Evolutionary conservation across 345 rosid genomes (phyloP), one percentile per base, ranked within the genome.

Genomic region (Pistacia atlantica): DNA sequence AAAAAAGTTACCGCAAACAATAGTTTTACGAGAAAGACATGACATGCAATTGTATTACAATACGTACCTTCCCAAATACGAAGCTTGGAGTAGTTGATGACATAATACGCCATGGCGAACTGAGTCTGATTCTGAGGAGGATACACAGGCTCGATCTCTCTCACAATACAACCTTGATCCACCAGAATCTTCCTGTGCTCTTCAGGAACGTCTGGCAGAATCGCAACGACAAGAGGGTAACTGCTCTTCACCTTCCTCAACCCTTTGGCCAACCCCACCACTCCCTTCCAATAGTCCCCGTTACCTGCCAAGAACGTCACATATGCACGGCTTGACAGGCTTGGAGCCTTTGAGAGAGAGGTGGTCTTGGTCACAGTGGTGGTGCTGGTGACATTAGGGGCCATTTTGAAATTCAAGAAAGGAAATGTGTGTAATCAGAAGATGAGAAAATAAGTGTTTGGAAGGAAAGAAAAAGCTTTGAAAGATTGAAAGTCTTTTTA

Each of bases 211-310:
- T 42, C 45, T 4, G 45, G 45, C 45, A 42, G 6, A 14, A 55
- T 55, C 8, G 18, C 48, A 10, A 16, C 45, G 63, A 56, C 51
- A 37, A 70, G 45, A 42, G 45, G 45, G 25, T 91, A 86, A 82
- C 70, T 83, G 78, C 90, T 88, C 55, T 73, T 80, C 0, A 42
- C 85, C 75, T 87, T 90, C 74, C 87, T 86, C 33, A 91, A 74
- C 0, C 97, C 97, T 82, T 91, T 91, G 59, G 90, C 97, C 37
- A 91, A 66, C 37, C 97, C 94, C 10, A 91, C 89, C 51, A 91
- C 97, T 58, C 97, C 94, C 75, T 85, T 90, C 60, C 84, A 83
- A 71, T 91, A 91, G 84, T 90, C 94, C 1, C 92, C 92, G 65
- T 83, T 79, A 0, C 97, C 97, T 3, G 97, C 97, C 59, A 91